phyloP scores from a whole-genome alignment of 140 eudicot species.

The Stevia rebaudiana region DNA sequence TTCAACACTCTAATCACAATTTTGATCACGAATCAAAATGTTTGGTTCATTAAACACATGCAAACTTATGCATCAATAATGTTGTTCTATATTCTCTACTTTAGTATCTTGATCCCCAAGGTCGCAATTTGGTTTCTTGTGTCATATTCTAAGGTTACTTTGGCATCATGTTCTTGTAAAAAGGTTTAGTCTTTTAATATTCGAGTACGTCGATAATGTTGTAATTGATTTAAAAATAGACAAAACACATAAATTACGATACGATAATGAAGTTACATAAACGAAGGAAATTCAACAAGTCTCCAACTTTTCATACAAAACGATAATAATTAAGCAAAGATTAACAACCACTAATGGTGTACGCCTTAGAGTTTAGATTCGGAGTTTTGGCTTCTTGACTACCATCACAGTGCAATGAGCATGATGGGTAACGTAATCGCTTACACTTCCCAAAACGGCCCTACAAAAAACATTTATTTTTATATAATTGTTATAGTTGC shows the following conservation, averaged over 20 bases:
- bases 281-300: neutral
- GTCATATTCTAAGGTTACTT: conserved; percentile 13
- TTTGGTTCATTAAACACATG: neutral
- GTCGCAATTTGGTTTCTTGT: neutral
- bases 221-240: too few species aligned
- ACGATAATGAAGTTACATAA: neutral
- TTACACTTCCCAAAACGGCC: conserved; percentile 71
- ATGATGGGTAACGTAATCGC: conserved; percentile 68
- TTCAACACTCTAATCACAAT: too few species aligned
- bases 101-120: conserved; percentile 15
- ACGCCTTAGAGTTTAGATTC: conserved; percentile 7
- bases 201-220: neutral
- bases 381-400: conserved; percentile 55
- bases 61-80: conserved; percentile 21
- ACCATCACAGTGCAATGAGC: conserved; percentile 69
- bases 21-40: conserved; percentile 1
- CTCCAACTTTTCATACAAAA: neutral
- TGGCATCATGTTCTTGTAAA: conserved; percentile 27
- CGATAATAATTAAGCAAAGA: neutral
- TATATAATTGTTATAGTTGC: conserved; percentile 4
- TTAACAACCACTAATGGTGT: conserved; percentile 18
- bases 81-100: conserved; percentile 15
- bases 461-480: conserved; percentile 19
- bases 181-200: conserved; percentile 9
- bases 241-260: conserved; percentile 6